These are phyloP conservation scores for Ophiostoma novo-ulmi DNA, from an alignment of 2,329 filamentous ascomycete species.

Conservation along the genomic window DNA sequence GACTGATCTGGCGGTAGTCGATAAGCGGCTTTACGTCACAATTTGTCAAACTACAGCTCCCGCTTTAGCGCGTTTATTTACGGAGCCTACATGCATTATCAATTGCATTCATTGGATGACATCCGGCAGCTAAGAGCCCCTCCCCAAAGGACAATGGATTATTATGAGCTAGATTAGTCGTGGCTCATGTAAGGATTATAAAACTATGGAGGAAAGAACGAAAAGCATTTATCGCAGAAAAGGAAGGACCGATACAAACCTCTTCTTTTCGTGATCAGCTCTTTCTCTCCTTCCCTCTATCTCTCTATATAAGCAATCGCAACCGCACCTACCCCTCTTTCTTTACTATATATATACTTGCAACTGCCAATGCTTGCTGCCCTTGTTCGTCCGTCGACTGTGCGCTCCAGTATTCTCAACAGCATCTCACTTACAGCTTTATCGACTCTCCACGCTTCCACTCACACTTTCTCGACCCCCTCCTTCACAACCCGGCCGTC, in stretches of 20 bases:
- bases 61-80: neutral
- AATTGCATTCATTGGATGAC: neutral
- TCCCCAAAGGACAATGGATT: neutral
- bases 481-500: neutral
- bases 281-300: neutral
- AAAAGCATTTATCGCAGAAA: neutral
- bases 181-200: slow-evolving; percentile 21
- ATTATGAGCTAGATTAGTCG: neutral
- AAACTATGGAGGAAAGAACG: neutral
- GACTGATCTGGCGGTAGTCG: slow-evolving; percentile 1
- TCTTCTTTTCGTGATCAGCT: neutral
- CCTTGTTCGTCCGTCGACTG: slow-evolving; percentile 21
- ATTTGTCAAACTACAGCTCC: slow-evolving; percentile 22
- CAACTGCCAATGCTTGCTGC: slow-evolving; percentile 20
- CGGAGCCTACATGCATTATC: slow-evolving; percentile 4
- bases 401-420: slow-evolving; percentile 17
- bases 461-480: neutral
- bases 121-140: neutral
- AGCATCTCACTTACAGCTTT: neutral
- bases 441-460: neutral
- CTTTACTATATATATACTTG: slow-evolving; percentile 1
- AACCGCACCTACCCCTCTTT: slow-evolving; percentile 5
- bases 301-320: neutral
- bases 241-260: neutral
- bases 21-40: slow-evolving; percentile 24